Conservation (phyloP, 2,329 filamentous ascomycete genomes). For the Graphilbum fragrans region DNA sequence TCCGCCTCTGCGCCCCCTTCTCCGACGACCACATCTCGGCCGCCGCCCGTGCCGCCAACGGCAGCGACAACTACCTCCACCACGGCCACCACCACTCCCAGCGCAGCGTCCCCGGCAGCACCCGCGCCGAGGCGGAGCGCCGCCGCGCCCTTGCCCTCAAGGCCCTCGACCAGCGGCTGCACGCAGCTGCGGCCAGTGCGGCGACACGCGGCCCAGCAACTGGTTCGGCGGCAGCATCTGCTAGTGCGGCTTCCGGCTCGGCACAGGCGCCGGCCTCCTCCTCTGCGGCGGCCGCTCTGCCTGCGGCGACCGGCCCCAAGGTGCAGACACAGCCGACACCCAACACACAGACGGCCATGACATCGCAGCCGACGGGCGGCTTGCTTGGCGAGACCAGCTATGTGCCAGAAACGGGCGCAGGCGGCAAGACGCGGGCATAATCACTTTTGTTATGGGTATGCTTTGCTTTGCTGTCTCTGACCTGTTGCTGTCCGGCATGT, state of each 20-base stretch:
- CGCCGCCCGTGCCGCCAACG: slow-evolving; percentile 43
- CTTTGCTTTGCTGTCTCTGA: no score
- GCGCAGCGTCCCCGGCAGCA: slow-evolving; percentile 51
- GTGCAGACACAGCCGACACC: slow-evolving; percentile 44
- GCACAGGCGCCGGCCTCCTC: neutral
- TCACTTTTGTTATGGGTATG: no score
- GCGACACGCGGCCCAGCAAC: neutral
- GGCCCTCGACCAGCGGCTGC: slow-evolving; percentile 81
- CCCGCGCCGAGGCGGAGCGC: slow-evolving; percentile 83
- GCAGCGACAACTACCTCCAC: slow-evolving; percentile 45
- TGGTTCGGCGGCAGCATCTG: neutral
- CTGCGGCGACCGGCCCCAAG: slow-evolving; percentile 35
- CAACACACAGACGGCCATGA: slow-evolving; percentile 46
- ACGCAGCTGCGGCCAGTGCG: slow-evolving; percentile 54
- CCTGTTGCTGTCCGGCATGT: no score
- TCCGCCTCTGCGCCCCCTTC: slow-evolving; percentile 77
- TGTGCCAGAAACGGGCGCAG: slow-evolving; percentile 47
- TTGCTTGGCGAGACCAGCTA: slow-evolving; percentile 62
- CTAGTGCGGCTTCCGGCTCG: neutral
- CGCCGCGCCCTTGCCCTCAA: slow-evolving; percentile 80
- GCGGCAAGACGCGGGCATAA: slow-evolving; percentile 16
- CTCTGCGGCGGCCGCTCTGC: slow-evolving; percentile 18
- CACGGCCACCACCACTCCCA: slow-evolving; percentile 22
- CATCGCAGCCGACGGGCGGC: slow-evolving; percentile 29
- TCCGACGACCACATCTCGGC: slow-evolving; percentile 62